These are phyloP conservation scores for Ceratobasidium sp. DNA, from an alignment of 1,284 basidiomycete species.

Conservation along the genomic window DNA sequence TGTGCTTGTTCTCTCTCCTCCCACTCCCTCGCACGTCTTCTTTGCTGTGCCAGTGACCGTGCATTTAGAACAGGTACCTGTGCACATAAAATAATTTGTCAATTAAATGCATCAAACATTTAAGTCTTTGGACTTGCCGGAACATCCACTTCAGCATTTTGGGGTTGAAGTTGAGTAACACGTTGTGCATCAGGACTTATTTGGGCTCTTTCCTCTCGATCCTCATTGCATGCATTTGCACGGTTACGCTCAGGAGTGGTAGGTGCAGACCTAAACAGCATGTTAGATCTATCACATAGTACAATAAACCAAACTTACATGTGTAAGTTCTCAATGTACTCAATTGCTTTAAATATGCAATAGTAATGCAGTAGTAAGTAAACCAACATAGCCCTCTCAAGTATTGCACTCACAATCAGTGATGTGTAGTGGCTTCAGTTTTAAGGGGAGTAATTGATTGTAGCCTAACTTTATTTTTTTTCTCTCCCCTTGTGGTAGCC, in stretches of 20 bases:
- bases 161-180: background rate
- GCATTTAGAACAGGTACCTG: too few species aligned
- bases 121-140: too few species aligned
- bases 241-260: background rate
- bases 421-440: background rate
- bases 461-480: background rate
- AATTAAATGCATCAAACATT: too few species aligned
- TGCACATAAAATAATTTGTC: too few species aligned
- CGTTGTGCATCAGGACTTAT: constrained; percentile 7
- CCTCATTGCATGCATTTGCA: background rate
- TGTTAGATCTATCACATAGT: background rate
- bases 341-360: background rate
- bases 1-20: too few species aligned
- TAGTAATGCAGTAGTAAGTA: background rate
- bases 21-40: too few species aligned
- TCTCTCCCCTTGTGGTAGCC: constrained; percentile 27
- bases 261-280: constrained; percentile 8
- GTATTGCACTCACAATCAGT: constrained; percentile 26
- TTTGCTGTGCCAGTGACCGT: too few species aligned
- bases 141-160: too few species aligned
- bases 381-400: too few species aligned
- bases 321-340: background rate
- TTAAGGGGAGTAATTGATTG: background rate
- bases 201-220: background rate
- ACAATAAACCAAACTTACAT: background rate